Percentiles rank a stretch among this genome's conserved stretches.
These are phyloP conservation scores for Volvox reticuliferus DNA, from an alignment of 139 green algal genomes.

Conservation along the genomic window DNA sequence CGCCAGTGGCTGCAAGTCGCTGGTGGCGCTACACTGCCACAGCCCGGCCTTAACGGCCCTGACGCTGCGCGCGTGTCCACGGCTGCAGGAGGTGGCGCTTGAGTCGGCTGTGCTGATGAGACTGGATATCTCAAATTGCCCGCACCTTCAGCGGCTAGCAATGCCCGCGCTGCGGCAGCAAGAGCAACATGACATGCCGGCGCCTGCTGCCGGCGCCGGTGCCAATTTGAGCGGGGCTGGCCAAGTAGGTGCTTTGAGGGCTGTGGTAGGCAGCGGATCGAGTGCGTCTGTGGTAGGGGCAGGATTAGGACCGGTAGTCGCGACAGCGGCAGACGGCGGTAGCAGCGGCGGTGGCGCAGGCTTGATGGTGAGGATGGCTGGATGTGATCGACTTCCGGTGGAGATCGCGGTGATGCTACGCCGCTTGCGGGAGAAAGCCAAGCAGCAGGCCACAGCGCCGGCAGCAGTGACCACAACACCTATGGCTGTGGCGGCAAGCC, in stretches of 20 bases:
- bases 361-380: slow-evolving; percentile 34
- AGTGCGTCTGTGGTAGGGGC: neutral
- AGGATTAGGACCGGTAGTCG: neutral
- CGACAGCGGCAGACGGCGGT: neutral
- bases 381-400: slow-evolving; percentile 33
- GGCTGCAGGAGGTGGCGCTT: slow-evolving; percentile 32
- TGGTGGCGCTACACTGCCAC: slow-evolving; percentile 33
- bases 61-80: slow-evolving; percentile 24
- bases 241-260: neutral
- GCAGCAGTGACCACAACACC: neutral
- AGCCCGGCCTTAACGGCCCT: slow-evolving; percentile 15
- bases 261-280: neutral
- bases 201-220: neutral
- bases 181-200: neutral
- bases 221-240: neutral
- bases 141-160: neutral
- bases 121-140: slow-evolving; percentile 51
- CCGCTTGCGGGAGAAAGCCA: slow-evolving; percentile 26
- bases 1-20: slow-evolving; percentile 56
- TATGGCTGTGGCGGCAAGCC: neutral
- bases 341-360: neutral
- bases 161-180: slow-evolving; percentile 17
- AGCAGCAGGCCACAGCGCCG: neutral
- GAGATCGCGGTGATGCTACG: slow-evolving; percentile 26
- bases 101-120: slow-evolving; percentile 14